Evolutionary conservation across 2,329 filamentous ascomycete species (phyloP).

Genomic region (Hypomyces perniciosus): DNA sequence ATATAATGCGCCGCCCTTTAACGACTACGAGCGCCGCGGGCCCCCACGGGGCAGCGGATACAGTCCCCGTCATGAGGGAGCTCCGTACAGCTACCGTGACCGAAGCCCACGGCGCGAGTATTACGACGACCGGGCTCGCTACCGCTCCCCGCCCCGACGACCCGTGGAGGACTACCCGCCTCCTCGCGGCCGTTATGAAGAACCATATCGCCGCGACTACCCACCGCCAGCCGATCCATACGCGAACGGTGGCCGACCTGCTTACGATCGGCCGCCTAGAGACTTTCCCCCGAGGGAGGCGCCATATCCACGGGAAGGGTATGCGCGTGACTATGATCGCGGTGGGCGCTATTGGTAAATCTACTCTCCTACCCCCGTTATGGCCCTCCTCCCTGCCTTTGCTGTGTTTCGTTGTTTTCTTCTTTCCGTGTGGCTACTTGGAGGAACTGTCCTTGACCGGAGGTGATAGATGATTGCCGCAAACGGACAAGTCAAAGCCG

Average conservation of each 20-base stretch:
- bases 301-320: conserved; percentile 35
- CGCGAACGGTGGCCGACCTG: conserved; percentile 43
- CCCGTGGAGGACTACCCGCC: conserved; percentile 72
- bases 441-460: conserved; percentile 31
- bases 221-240: conserved; percentile 61
- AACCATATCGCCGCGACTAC: conserved; percentile 68
- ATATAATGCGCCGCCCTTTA: conserved; percentile 56
- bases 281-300: conserved; percentile 43
- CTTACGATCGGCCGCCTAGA: conserved; percentile 51
- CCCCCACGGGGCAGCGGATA: conserved; percentile 66
- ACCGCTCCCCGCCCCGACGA: conserved; percentile 73
- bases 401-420: neutral
- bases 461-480: conserved; percentile 28
- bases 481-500: conserved; percentile 2
- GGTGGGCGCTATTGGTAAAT: conserved; percentile 47
- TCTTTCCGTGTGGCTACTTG: conserved; percentile 14
- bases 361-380: conserved; percentile 15
- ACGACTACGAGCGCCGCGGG: conserved; percentile 80
- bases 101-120: conserved; percentile 81
- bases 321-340: conserved; percentile 45
- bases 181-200: conserved; percentile 65
- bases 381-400: neutral
- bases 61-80: conserved; percentile 65
- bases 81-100: conserved; percentile 74
- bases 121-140: conserved; percentile 76